phyloP scores from a whole-genome alignment of 202 grass and related monocot genomes.

The Zizania palustris region DNA sequence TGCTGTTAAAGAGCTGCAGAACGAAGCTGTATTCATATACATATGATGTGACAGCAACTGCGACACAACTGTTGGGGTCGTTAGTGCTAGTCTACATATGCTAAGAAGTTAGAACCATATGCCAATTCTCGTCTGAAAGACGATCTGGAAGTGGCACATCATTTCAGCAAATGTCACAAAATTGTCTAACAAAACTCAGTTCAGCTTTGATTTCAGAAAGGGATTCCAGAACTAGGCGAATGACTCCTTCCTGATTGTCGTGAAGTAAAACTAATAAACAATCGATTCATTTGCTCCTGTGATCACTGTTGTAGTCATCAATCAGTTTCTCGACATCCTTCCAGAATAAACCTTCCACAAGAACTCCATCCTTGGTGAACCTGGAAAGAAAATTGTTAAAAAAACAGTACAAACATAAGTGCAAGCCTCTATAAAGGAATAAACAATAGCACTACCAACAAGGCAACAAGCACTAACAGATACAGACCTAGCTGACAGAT shows the following conservation, averaged over 20 bases:
- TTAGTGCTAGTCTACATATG: not conserved
- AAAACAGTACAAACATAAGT: not conserved
- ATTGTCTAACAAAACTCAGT: not conserved
- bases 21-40: too few relatives aligned
- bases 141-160: not conserved
- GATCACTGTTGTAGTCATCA: constrained; percentile 77
- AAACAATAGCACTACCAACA: not conserved
- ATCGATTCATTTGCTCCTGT: constrained; percentile 81
- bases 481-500: not conserved
- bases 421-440: not conserved
- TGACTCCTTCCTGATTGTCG: not conserved
- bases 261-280: not conserved
- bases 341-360: constrained; percentile 96
- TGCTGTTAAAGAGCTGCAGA: too few relatives aligned
- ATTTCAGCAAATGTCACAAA: not conserved
- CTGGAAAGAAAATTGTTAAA: constrained; percentile 42
- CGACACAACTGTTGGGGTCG: not conserved
- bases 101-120: not conserved
- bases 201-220: not conserved
- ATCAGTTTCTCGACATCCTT: constrained; percentile 89
- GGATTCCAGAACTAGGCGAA: not conserved
- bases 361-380: constrained; percentile 91
- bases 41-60: too few relatives aligned
- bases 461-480: not conserved
- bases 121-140: not conserved